Evolutionary conservation across 345 rosid genomes (phyloP), one percentile per base, ranked within the genome.

Genomic region (Melaleuca alternifolia): DNA sequence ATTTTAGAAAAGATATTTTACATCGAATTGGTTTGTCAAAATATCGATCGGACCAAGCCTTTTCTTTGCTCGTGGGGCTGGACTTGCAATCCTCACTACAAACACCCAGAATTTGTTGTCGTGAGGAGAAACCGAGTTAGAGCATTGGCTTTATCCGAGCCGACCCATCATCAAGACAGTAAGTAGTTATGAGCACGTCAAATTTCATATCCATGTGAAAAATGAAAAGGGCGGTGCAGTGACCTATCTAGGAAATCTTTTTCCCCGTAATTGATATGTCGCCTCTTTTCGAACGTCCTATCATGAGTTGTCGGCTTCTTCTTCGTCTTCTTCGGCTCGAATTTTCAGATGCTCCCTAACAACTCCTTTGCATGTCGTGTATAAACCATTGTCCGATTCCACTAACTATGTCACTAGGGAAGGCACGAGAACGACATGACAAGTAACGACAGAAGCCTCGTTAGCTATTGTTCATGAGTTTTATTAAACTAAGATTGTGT

Each of bases 1-100:
- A 4, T 1, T 13, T 13, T 9, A 10, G 1, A 0, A 12, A 7
- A n/a, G 33, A 18, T n/a, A 7, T n/a, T 13, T 18, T 7, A 7
- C 15, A 57, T 57, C 16, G 33, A 1, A 30, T 28, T 14, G 0
- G 7, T 57, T 30, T 15, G n/a, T 26, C 3, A 14, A 59, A 41
- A 2, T 41, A 41, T 41, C 41, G 4, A 41, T 41, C 4, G 41
- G 4, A 15, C 71, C 16, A 59, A 59, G 3, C 16, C 26, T 26
- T 14, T 26, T 59, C 10, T n/a, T n/a, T 59, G 33, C 33, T 6
- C 3, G 33, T 28, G 14, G 33, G 18, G 10, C 9, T 59, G 18
- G 13, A 59, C 71, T 59, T n/a, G 71, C 37, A n/a, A 12, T n/a
- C n/a, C 37, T 18, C n/a, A 59, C 1, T n/a, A 18, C 10, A 59